Evolutionary conservation across 306 rosid species (phyloP), one percentile per base, ranked within the genome.

Genomic region (Gastrolobium villosum): DNA sequence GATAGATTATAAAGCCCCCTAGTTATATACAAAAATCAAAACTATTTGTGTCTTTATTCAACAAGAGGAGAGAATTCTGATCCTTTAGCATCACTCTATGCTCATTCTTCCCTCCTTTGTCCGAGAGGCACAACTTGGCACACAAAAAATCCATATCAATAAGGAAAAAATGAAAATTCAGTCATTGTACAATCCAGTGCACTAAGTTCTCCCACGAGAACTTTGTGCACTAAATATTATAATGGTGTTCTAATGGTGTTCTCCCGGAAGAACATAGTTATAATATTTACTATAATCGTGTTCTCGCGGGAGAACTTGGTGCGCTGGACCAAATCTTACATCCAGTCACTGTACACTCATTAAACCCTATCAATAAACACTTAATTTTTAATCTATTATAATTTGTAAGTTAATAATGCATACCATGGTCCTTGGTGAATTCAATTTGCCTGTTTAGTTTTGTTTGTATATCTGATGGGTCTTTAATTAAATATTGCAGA

Each of bases 401-500:
- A n/a, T 20, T 32, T 4, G 10, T n/a, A 40, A 11, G 72, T 28
- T 11, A 50, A 30, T 53, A 55, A 11, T 39, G 43, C 34, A 40
- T 50, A 44, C 11, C 11, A 4, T 20, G 13, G 55, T 80, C 45
- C 31, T 35, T 43, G 44, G 48, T 35, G 55, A 35, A n/a, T 43
- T 76, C 11, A 78, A 72, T 53, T 62, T 45, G 61, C 28, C 34
- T 28, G 50, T 52, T 62, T 57, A 49, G 44, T 72, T 66, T 49
- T 65, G 10, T 10, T 50, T 11, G 34, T 75, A 44, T 77, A 69
- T 26, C 77, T 81, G 60, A 81, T 26, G 35, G 60, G 7, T 70
- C 5, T 74, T 67, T 14, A 14, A 28, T 78, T 35, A 45, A 8
- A 43, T 75, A 60, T 61, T 62, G 77, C 86, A 96, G 99, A 87